A percentile compares a stretch with the other conserved stretches of the same genome.
Evolutionary conservation across 352 stramenopile genomes (phyloP).

Genomic region (Aphanomyces invadans): DNA sequence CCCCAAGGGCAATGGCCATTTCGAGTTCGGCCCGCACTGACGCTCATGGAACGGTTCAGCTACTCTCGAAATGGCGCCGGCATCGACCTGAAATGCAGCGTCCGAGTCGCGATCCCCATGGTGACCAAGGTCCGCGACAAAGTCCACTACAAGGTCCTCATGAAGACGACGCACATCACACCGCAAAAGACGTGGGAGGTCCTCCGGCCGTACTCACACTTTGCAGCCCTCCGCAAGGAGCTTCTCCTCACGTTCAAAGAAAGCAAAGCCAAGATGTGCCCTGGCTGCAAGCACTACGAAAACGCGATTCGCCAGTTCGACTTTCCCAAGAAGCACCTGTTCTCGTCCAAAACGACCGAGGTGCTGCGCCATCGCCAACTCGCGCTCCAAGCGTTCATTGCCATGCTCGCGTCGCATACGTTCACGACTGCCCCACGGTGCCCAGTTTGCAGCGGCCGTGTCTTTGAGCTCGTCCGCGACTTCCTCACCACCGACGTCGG

Average conservation of each 20-base stretch:
- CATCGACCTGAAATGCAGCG: constrained; percentile 58
- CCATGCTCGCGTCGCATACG: constrained; percentile 67
- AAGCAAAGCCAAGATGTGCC: constrained; percentile 51
- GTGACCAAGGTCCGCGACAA: constrained; percentile 40
- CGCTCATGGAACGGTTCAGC: constrained; percentile 56
- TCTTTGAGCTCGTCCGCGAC: constrained; percentile 69
- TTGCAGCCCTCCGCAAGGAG: constrained; percentile 59
- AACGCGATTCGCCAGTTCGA: constrained; percentile 75
- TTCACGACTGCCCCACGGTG: constrained; percentile 76
- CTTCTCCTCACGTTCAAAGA: constrained; percentile 49
- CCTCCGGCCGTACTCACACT: constrained; percentile 72
- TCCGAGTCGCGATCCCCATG: constrained; percentile 55
- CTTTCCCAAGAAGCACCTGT: constrained; percentile 77
- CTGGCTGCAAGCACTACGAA: constrained; percentile 74
- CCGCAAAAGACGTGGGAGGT: constrained; percentile 64
- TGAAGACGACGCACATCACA: constrained; percentile 58
- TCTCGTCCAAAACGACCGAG: constrained; percentile 60
- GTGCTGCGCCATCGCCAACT: constrained; percentile 80
- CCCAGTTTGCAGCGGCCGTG: constrained; percentile 60
- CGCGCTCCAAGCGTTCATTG: constrained; percentile 58
- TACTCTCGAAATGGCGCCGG: constrained; percentile 76
- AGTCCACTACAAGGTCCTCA: constrained; percentile 59
- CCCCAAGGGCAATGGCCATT: neutral
- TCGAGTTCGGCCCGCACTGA: neutral
- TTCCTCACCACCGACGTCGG: constrained; percentile 50